Evolutionary conservation across 257 asterid species (phyloP).

Genomic region (Solanum lycopersicoides): DNA sequence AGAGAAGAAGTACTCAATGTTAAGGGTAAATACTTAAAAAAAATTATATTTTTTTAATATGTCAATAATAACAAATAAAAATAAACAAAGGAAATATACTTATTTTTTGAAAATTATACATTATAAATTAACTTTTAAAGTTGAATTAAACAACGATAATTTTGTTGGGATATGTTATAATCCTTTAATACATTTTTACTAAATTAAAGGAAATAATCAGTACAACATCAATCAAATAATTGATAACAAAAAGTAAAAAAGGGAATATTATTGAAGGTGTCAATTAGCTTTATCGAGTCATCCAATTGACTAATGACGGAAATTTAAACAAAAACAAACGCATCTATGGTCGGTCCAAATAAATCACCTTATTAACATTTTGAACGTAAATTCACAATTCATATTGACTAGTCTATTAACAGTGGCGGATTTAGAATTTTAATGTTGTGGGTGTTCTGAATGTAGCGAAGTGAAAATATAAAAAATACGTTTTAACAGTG

Average conservation of each 20-base stretch:
- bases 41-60: too few species aligned
- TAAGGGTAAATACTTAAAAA: too few species aligned
- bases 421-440: too few species aligned
- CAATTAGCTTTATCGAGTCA: not conserved
- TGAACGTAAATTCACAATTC: too few species aligned
- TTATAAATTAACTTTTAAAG: not conserved
- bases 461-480: too few species aligned
- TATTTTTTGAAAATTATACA: too few species aligned
- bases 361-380: not conserved
- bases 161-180: not conserved
- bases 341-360: not conserved
- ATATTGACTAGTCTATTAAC: too few species aligned
- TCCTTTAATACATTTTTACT: not conserved
- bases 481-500: too few species aligned
- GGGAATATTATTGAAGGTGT: not conserved
- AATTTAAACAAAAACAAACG: not conserved
- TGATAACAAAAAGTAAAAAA: not conserved
- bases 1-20: too few species aligned
- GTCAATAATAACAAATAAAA: too few species aligned
- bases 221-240: not conserved
- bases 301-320: not conserved
- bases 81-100: rapidly evolving
- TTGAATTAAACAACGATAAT: not conserved
- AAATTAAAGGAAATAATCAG: not conserved
- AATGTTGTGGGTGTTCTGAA: too few species aligned